Evolutionary conservation across 148 eudicot species (phyloP).

Genomic region (Fagopyrum homotropicum): DNA sequence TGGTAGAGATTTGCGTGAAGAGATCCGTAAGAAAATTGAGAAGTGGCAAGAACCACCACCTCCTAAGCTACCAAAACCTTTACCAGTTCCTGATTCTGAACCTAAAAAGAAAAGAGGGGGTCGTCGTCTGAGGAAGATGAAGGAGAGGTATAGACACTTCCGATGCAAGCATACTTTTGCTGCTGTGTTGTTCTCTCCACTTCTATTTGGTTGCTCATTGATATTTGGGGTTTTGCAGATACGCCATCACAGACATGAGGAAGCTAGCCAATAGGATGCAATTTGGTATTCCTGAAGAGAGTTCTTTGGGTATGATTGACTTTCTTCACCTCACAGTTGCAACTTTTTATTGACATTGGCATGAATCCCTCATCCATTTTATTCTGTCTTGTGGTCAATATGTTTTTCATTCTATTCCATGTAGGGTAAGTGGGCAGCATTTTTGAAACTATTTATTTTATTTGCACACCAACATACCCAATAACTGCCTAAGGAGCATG

Average conservation of each 20-base stretch:
- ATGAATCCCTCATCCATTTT: background rate
- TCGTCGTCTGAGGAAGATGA: slow-evolving; percentile 88
- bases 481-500: too few relatives aligned
- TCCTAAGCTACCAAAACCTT: slow-evolving; percentile 95
- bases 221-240: slow-evolving; percentile 18
- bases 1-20: slow-evolving; percentile 70
- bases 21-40: slow-evolving; percentile 87
- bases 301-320: slow-evolving; percentile 52
- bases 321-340: background rate
- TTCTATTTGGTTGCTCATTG: background rate
- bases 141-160: slow-evolving; percentile 39
- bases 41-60: slow-evolving; percentile 99
- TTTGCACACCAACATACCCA: too few relatives aligned
- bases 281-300: slow-evolving; percentile 95
- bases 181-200: background rate
- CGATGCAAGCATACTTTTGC: background rate
- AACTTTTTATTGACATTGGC: too few relatives aligned
- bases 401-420: background rate
- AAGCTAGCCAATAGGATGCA: slow-evolving; percentile 95
- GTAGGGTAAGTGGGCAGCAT: too few relatives aligned
- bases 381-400: background rate
- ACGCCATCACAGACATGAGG: slow-evolving; percentile 92
- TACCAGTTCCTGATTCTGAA: slow-evolving; percentile 98
- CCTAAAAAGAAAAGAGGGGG: slow-evolving; percentile 99
- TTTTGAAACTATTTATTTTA: too few relatives aligned